These are phyloP conservation scores for Perkinsus chesapeaki DNA, from an alignment of 169 alveolate genomes.

Conservation along the genomic window DNA sequence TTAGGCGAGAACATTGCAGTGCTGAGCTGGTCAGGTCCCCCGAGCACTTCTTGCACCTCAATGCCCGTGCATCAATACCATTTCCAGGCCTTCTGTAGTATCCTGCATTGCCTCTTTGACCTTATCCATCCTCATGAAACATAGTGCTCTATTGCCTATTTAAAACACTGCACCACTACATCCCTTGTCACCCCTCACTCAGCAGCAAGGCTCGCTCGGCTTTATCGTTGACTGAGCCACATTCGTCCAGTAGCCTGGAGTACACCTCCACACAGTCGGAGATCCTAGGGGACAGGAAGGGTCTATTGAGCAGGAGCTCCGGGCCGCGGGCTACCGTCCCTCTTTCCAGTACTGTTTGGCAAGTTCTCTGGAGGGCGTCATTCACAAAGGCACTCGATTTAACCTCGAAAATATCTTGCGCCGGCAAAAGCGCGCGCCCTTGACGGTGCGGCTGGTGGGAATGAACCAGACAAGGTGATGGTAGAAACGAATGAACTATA, in stretches of 20 bases:
- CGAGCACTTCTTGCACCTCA: neutral
- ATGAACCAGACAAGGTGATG: neutral
- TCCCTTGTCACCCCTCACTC: neutral
- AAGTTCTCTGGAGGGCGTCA: neutral
- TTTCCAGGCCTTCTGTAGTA: neutral
- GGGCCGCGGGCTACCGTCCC: neutral
- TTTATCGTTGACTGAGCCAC: neutral
- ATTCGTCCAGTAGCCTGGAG: neutral
- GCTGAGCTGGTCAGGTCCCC: too few relatives aligned
- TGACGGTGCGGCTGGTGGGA: neutral
- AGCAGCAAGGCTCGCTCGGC: neutral
- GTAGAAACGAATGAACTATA: neutral
- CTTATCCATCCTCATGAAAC: neutral
- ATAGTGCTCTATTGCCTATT: neutral
- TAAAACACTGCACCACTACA: neutral
- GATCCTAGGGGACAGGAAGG: neutral
- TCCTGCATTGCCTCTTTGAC: neutral
- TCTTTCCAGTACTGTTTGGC: neutral
- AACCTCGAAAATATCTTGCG: too few relatives aligned
- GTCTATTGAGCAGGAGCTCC: too few relatives aligned
- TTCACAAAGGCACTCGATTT: too few relatives aligned
- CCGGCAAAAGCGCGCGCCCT: conserved; percentile 1
- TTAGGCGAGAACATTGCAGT: too few relatives aligned
- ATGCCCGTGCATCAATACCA: neutral
- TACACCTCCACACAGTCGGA: neutral